Evolutionary conservation across 1,284 basidiomycete species (phyloP), one percentile per base, ranked within the genome.

Genomic region (Spongiforma sp.): DNA sequence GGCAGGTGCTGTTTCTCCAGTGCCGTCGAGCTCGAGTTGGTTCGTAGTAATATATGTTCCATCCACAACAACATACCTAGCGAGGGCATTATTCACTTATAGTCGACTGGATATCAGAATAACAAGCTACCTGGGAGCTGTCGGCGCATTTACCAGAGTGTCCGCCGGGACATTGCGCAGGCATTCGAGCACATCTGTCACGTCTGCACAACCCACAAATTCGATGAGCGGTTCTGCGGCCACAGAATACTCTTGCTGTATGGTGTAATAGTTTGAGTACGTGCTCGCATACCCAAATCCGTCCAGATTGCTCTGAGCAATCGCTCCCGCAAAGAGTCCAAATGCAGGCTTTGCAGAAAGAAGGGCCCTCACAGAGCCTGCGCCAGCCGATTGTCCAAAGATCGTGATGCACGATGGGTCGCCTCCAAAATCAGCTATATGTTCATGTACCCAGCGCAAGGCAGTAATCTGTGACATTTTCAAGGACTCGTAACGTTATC

Each of bases 281-380:
- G 79, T 79, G 37, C 72, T 71, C n/a, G 81, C 82, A 58, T 81
- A 83, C 19, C 77, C 80, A 34, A 78, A 79, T 1, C 84, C 84
- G 5, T 77, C 83, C 1, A 84, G 75, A 68, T 83, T 84, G 69
- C 82, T 83, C 72, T 83, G 79, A 28, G 81, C 78, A 43, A 85
- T 80, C 11, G 82, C 83, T 17, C 78, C 83, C 3, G 78, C 71
- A 71, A 82, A 86, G 54, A 82, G 77, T 3, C 82, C 82, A 36
- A 80, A 80, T 1, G 83, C 80, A 26, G 73, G 74, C 4, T 79
- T 77, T 1, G 81, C 79, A 17, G 76, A 78, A 58, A 85, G 75
- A 10, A 84, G 73, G 0, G 82, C 79, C 5, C 83, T 78, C 0
- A 81, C 79, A 6, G 79, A 75, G 53, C 75, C 72, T 6, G 80